Evolutionary conservation across 2,329 filamentous ascomycete genomes (phyloP).

Genomic region (Aspergillus intermedius): DNA sequence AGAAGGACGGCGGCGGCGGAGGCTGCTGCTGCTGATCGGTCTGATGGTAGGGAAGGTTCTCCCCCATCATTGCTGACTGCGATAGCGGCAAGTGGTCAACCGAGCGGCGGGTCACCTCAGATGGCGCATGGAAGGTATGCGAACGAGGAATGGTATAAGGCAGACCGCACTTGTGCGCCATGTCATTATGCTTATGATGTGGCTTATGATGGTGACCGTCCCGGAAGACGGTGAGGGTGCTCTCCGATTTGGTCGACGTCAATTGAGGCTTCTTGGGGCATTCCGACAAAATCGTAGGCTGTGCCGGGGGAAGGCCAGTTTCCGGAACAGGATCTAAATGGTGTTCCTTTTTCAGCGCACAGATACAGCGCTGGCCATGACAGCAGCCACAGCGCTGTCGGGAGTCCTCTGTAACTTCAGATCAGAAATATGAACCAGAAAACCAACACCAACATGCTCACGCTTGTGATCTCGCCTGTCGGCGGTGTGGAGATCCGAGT

Average conservation of each 20-base stretch:
- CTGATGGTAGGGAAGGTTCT: constrained; percentile 15
- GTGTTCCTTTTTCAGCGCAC: constrained; percentile 54
- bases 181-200: constrained; percentile 58
- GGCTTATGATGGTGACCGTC: constrained; percentile 62
- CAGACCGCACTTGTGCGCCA: constrained; percentile 55
- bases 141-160: constrained; percentile 57
- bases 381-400: constrained; percentile 45
- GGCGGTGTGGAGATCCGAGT: constrained; percentile 26
- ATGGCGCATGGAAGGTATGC: constrained; percentile 44
- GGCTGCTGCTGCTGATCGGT: constrained; percentile 4
- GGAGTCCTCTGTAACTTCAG: constrained; percentile 27
- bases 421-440: constrained; percentile 25
- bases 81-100: constrained; percentile 46
- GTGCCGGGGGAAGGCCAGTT: constrained; percentile 37
- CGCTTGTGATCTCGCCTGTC: constrained; percentile 34
- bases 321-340: constrained; percentile 45
- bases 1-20: constrained; percentile 25
- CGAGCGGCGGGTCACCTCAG: constrained; percentile 44
- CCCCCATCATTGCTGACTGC: constrained; percentile 24
- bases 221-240: constrained; percentile 54
- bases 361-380: constrained; percentile 55
- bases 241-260: constrained; percentile 53
- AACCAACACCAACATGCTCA: constrained; percentile 29
- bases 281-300: constrained; percentile 39
- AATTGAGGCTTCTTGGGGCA: constrained; percentile 49